Evolutionary conservation across 1,284 basidiomycete species (phyloP).

Genomic region (Sanguinoderma infundibulare): DNA sequence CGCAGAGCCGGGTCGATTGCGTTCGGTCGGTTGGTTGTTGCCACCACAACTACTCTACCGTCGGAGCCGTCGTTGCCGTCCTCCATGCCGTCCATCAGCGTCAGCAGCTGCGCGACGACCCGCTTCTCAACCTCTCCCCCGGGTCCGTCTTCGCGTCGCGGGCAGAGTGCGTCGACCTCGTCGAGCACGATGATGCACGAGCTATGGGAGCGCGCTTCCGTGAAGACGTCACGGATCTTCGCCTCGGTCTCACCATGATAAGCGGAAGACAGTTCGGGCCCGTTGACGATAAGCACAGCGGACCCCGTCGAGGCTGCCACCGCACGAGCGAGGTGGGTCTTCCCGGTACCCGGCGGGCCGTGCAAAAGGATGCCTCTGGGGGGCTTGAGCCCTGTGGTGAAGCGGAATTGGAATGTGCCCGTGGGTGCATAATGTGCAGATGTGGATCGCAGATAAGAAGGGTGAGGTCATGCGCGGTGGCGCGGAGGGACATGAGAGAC

Average conservation of each 20-base stretch:
- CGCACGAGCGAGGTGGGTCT: conserved; percentile 90
- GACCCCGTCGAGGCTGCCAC: conserved; percentile 84
- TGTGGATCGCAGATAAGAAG: background rate
- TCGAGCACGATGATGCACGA: conserved; percentile 96
- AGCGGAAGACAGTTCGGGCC: conserved; percentile 92
- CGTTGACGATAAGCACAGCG: conserved; percentile 88
- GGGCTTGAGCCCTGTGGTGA: conserved; percentile 74
- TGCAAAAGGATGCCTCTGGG: conserved; percentile 90
- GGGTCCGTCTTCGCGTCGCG: conserved; percentile 84
- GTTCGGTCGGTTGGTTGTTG: conserved; percentile 97
- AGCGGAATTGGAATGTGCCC: background rate
- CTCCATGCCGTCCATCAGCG: conserved; percentile 94
- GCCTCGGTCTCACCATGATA: conserved; percentile 98
- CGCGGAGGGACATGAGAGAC: conserved; percentile 15
- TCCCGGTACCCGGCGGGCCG: conserved; percentile 94
- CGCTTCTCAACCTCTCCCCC: conserved; percentile 95
- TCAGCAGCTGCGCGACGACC: conserved; percentile 94
- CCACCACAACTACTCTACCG: conserved; percentile 88
- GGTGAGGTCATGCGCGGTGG: conserved; percentile 12
- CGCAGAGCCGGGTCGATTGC: conserved; percentile 96
- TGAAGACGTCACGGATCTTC: conserved; percentile 88
- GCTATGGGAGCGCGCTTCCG: conserved; percentile 78
- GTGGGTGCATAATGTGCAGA: background rate
- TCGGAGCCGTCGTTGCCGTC: conserved; percentile 45
- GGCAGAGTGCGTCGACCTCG: conserved; percentile 96